These are phyloP conservation scores for Rhexocercosporidium sp. DNA, from an alignment of 2,329 filamentous ascomycete genomes.

Conservation along the genomic window DNA sequence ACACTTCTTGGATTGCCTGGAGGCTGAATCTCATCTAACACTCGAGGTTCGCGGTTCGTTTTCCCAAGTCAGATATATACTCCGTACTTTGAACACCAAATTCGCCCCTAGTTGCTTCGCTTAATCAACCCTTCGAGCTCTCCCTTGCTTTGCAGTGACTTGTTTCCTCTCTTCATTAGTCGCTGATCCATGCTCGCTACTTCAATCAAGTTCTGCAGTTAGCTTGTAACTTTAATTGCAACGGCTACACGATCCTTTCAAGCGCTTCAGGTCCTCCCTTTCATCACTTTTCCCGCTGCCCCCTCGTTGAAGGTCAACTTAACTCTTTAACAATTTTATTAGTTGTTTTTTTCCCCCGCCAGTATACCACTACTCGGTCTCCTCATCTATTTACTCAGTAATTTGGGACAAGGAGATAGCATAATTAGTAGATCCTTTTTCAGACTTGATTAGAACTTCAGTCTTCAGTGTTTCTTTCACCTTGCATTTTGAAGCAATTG, in stretches of 20 bases:
- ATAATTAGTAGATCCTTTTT: slow-evolving; percentile 15
- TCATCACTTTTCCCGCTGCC: slow-evolving; percentile 13
- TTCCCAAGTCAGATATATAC: no score
- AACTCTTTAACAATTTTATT: no score
- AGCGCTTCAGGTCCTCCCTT: slow-evolving; percentile 10
- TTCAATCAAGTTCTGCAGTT: slow-evolving; percentile 10
- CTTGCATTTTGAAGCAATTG: slow-evolving; percentile 7
- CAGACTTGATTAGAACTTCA: slow-evolving; percentile 16
- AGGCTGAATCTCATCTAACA: no score
- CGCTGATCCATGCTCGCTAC: neutral
- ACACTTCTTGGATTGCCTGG: no score
- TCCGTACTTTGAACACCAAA: no score
- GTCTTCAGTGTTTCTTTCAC: slow-evolving; percentile 15
- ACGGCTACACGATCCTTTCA: slow-evolving; percentile 18
- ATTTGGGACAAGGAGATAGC: slow-evolving; percentile 6
- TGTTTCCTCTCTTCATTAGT: neutral
- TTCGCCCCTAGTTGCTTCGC: neutral
- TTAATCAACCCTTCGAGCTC: neutral
- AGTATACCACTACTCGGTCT: slow-evolving; percentile 13
- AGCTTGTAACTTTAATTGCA: slow-evolving; percentile 11
- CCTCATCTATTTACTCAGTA: neutral
- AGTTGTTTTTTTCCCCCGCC: no score
- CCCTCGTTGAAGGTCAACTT: slow-evolving; percentile 18
- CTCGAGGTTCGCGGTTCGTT: no score
- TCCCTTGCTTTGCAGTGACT: neutral